Base-by-base conservation (phyloP, 495 filamentous ascomycete species). In the Aspergillus conjunctus region DNA sequence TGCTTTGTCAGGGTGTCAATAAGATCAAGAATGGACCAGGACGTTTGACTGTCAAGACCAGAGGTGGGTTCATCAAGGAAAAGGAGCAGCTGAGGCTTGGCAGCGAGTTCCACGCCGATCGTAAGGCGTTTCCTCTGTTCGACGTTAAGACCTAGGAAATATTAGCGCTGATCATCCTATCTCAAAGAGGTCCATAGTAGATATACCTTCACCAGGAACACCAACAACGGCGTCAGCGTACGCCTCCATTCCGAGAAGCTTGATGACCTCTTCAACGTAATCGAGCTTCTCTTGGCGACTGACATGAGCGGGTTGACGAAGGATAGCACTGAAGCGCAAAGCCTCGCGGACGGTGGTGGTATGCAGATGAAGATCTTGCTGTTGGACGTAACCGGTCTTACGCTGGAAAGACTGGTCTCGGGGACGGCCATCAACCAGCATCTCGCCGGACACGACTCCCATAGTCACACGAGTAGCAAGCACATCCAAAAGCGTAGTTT, bases 341-440 rank as follows among this genome's bases (percentile, higher is more conserved):
- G 93, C 91, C 65, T 82, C 93, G 45, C 92, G 85, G 39, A 96
- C 92, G 6, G 93, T 98, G 1, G 87, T 85, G 0, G 91, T 95
- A 37, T 88, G 80, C 22, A 95, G 81, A 72, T 96, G 93, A 9
- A 98, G 83, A 84, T 98, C 93, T 73, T 96, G 92, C 71, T 98
- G 93, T 67, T 98, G 91, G 18, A 94, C 93, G 66, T 97, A 98
- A 26, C 93, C 93, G 3, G 92, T 96, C 78, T 94, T 94, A 34
- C 92, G 88, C 68, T 94, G 91, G 81, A 96, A 96, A 0, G 89
- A 91, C 17, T 83, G 78, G 67, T 95, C 90, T 17, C 88, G 71
- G 37, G 73, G 75, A 30, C 73, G 64, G 12, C 83, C 83, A 58
- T 85, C 79, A 17, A 85, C 81, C 52, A 84, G 64, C 71, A 85